Evolutionary conservation across 1,284 basidiomycete species (phyloP), one percentile per base, ranked within the genome.

Genomic region (Sporisorium graminicola): DNA sequence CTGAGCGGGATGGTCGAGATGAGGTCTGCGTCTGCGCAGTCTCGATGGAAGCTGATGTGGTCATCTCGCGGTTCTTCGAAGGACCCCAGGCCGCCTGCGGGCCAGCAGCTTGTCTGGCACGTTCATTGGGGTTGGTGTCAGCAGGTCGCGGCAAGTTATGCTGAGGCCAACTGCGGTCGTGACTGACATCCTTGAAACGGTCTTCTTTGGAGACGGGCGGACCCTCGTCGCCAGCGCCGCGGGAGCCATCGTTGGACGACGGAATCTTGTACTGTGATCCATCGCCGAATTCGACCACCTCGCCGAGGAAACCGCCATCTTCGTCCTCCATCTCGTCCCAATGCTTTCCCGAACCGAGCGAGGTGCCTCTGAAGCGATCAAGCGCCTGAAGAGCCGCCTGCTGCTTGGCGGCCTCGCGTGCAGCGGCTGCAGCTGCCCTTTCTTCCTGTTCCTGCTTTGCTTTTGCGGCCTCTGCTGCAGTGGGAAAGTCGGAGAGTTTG

Each of bases 251-350:
- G 42, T 62, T 58, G 40, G 65, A 62, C 1, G 69, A 56, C 0
- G 81, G 71, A 18, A 85, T 78, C 55, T 83, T 82, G 77, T 85
- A 85, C 63, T 83, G 80, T 6, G 76, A 78, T 47, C 84, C 84
- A 43, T 85, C 84, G 31, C 79, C 84, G 54, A 85, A 85, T 31
- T 85, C 82, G 51, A 85, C 80, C 8, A 84, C 84, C 22, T 82
- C 84, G 51, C 81, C 82, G 7, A 83, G 69, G 51, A 78, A 78
- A n/a, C 77, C 78, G 14, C 76, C 78, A 14, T 78, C 78, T 42
- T 82, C 81, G 29, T 84, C 81, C 33, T 82, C 82, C 73, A 85
- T 75, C 65, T 85, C 83, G 61, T 84, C 83, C 84, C 84, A 85
- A 44, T 84, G 84, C 54, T 78, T 79, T 16, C 75, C 75, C 14